A percentile compares a stretch with the other conserved stretches of the same genome.
These are phyloP conservation scores for Colletotrichum tofieldiae DNA, from an alignment of 2,329 filamentous ascomycete species.

Conservation along the genomic window DNA sequence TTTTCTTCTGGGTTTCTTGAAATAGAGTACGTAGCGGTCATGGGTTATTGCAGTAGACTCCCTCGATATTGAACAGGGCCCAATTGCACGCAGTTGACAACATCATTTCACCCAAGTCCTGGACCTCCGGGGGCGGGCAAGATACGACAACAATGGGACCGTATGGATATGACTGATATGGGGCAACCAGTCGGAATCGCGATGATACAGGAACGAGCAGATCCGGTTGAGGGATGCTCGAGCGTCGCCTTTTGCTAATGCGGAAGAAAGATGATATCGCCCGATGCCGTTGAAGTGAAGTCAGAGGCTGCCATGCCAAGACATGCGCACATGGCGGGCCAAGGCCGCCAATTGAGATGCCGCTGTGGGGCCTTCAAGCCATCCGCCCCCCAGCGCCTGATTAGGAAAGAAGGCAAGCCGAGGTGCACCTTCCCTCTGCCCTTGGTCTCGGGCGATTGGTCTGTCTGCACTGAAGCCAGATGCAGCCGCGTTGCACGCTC, in stretches of 20 bases:
- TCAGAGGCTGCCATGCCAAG: conserved; percentile 19
- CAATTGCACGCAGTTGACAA: no score
- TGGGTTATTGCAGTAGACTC: no score
- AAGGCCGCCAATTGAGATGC: conserved; percentile 7
- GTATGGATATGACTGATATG: no score
- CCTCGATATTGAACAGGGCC: no score
- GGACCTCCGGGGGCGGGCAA: no score
- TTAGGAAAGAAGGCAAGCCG: no score
- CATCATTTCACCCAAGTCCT: no score
- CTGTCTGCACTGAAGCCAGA: conserved; percentile 1
- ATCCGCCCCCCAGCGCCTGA: background rate
- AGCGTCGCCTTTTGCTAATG: no score
- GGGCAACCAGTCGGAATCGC: background rate
- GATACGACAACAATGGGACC: no score
- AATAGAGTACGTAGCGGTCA: no score
- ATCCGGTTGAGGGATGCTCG: accelerated
- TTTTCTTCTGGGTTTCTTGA: no score
- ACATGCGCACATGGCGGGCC: conserved; percentile 13
- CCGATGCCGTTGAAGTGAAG: background rate
- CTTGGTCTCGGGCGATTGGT: background rate
- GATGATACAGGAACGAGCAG: background rate
- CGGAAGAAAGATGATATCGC: background rate
- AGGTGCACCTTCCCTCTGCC: background rate
- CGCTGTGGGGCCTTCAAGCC: background rate
- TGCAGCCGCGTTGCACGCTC: conserved; percentile 1